Base-by-base conservation (phyloP, 1,139 yeast genomes). In the Yamadazyma atmosphaerica region DNA sequence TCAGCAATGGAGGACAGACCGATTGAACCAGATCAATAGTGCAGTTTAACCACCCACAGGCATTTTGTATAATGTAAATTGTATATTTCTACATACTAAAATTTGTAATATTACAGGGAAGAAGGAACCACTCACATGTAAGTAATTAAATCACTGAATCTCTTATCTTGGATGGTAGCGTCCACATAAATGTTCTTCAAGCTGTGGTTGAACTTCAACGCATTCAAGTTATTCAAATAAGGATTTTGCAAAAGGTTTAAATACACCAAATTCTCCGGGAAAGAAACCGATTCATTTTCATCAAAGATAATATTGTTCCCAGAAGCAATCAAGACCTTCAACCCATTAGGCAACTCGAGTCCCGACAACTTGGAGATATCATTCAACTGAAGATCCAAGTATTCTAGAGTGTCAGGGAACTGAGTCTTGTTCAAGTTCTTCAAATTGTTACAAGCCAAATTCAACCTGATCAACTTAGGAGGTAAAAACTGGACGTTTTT, bases 1-100 rank as follows among this genome's bases (percentile, higher is more conserved):
- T 45, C 61, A 62, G 38, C 50, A 50, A 11, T 72, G 77, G 77
- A 54, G 74, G 40, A 61, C 61, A 21, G 74, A 68, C 41, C 56
- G 58, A 42, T 64, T 71, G 26, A 58, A 56, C 39, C 68, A 62
- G 50, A 51, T 68, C 21, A 66, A 61, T 28, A 24, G 38, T 24
- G 37, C 33, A 37, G 26, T 25, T 28, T 36, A 21, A 13, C 11
- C 15, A 34, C 14, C 7, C 15, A 10, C 19, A n/a, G n/a, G n/a
- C n/a, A n/a, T n/a, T n/a, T n/a, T n/a, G n/a, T n/a, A n/a, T 8
- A 7, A 12, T 12, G 29, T 26, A 13, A 10, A 21, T 10, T 26
- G 16, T 26, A 26, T 26, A 26, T 24, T 16, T 34, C 19, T 8
- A 17, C 34, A 28, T 28, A 32, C 27, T 23, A 34, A 12, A 12